Evolutionary conservation across 2,329 filamentous ascomycete species (phyloP).

Genomic region (Colletotrichum melonis): DNA sequence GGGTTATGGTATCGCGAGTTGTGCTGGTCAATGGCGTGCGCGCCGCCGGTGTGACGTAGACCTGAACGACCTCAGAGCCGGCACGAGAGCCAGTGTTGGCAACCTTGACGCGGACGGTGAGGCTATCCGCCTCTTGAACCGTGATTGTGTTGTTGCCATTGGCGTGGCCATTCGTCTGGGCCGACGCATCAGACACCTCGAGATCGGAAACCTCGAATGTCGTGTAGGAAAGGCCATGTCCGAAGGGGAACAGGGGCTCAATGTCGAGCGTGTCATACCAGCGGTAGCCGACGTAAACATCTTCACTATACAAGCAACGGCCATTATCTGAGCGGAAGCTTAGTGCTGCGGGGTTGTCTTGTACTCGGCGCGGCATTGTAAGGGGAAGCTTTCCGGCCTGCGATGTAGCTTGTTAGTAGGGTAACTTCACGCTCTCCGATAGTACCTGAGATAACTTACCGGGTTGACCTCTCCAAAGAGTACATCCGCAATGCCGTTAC

Average conservation of each 20-base stretch:
- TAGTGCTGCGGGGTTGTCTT: slow-evolving; percentile 77
- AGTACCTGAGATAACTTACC: slow-evolving; percentile 48
- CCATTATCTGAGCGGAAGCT: slow-evolving; percentile 75
- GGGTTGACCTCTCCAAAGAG: slow-evolving; percentile 42
- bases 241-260: slow-evolving; percentile 73
- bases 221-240: slow-evolving; percentile 76
- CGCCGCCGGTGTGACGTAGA: slow-evolving; percentile 43
- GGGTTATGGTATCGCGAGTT: slow-evolving; percentile 40
- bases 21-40: slow-evolving; percentile 38
- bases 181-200: slow-evolving; percentile 47
- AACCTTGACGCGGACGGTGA: slow-evolving; percentile 58
- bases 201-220: slow-evolving; percentile 67
- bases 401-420: slow-evolving; percentile 49
- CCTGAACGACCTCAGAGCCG: slow-evolving; percentile 45
- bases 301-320: slow-evolving; percentile 76
- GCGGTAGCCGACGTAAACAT: slow-evolving; percentile 78
- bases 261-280: slow-evolving; percentile 67
- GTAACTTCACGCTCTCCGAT: neutral
- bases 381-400: slow-evolving; percentile 77
- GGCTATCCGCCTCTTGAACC: slow-evolving; percentile 44
- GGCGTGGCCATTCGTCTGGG: slow-evolving; percentile 43
- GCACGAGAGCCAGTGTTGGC: slow-evolving; percentile 40
- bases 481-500: slow-evolving; percentile 42
- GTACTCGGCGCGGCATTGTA: slow-evolving; percentile 70
- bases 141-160: slow-evolving; percentile 52